A percentile compares a stretch with the other conserved stretches of the same genome.
Conservation (phyloP, 2,329 filamentous ascomycete genomes). For the Aspergillus nomiae region DNA sequence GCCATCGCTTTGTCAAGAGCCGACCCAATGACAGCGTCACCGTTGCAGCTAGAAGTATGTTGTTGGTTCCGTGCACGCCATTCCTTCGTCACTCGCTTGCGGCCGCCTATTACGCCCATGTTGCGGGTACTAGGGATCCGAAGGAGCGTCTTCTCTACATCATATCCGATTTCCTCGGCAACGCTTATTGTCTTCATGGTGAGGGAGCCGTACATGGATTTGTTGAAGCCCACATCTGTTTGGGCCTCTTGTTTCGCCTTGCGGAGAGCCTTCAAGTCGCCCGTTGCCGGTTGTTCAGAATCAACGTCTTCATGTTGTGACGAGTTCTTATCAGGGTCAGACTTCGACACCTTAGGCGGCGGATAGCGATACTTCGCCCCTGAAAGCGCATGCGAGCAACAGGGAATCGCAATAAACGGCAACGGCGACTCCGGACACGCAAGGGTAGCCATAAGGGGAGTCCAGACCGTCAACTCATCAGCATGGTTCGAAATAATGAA, state of each 20-base stretch:
- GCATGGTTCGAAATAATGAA: conserved; percentile 98
- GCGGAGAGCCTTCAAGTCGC: conserved; percentile 44
- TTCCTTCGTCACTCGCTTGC: conserved; percentile 20
- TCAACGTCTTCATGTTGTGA: conserved; percentile 7
- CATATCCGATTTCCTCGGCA: conserved; percentile 71
- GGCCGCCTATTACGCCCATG: conserved; percentile 73
- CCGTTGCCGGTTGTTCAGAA: conserved; percentile 31
- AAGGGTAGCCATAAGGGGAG: conserved; percentile 78
- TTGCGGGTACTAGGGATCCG: conserved; percentile 93
- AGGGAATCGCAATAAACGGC: conserved; percentile 91
- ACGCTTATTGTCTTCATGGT: conserved; percentile 76
- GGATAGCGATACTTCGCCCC: conserved; percentile 68
- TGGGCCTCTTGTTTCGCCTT: conserved; percentile 34
- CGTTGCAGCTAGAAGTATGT: not conserved
- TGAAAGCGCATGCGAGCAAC: conserved; percentile 85
- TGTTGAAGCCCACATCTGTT: conserved; percentile 39
- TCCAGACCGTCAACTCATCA: conserved; percentile 95
- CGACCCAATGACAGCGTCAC: conserved; percentile 31
- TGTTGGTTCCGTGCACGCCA: conserved; percentile 33
- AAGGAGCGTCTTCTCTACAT: conserved; percentile 79
- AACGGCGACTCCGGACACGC: conserved; percentile 57
- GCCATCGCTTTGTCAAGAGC: conserved; percentile 63
- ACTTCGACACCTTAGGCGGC: conserved; percentile 35
- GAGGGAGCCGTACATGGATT: conserved; percentile 79
- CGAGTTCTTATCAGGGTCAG: conserved; percentile 29